Evolutionary conservation across 1,284 basidiomycete genomes (phyloP), one percentile per base, ranked within the genome.

Genomic region (Hemileia vastatrix): DNA sequence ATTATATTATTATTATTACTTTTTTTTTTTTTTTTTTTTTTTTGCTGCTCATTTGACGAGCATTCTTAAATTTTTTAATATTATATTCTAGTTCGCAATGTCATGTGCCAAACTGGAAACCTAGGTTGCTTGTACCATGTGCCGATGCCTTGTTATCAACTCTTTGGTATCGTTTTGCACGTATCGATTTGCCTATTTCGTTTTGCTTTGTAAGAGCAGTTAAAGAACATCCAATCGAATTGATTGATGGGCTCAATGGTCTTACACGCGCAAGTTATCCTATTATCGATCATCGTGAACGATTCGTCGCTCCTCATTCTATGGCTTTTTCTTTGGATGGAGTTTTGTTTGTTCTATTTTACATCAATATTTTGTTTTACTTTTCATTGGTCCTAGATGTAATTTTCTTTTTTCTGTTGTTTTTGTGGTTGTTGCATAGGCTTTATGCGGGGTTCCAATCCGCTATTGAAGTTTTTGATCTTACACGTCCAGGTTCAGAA

Each of bases 391-490:
- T 19, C 1, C 15, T 44, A 49, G 4, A 24, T 5, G 23, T 13
- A 8, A 53, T 47, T 68, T 24, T 23, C 51, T 45, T 27, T 51
- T 24, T n/a, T n/a, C n/a, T n/a, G n/a, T n/a, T n/a, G n/a, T n/a
- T n/a, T n/a, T n/a, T n/a, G n/a, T n/a, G n/a, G n/a, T n/a, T n/a
- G n/a, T n/a, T n/a, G n/a, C 1, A 1, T 64, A 92, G 90, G 66
- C 76, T 94, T 3, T 94, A 92, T 73, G 92, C 90, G 72, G 90
- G 91, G 0, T 90, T 87, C 64, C 87, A 92, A 76, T 84, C 86
- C 66, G 86, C 90, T 0, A 87, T 95, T 59, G 91, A 95, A 75
- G 81, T 92, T 4, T 90, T 94, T 70, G 87, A 93, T 70, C 76
- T 94, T 8, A 78, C 80, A 18, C 77, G 77, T 27, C 88, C 88